phyloP scores from a whole-genome alignment of 2,329 filamentous ascomycete species.

The Beauveria brongniartii region DNA sequence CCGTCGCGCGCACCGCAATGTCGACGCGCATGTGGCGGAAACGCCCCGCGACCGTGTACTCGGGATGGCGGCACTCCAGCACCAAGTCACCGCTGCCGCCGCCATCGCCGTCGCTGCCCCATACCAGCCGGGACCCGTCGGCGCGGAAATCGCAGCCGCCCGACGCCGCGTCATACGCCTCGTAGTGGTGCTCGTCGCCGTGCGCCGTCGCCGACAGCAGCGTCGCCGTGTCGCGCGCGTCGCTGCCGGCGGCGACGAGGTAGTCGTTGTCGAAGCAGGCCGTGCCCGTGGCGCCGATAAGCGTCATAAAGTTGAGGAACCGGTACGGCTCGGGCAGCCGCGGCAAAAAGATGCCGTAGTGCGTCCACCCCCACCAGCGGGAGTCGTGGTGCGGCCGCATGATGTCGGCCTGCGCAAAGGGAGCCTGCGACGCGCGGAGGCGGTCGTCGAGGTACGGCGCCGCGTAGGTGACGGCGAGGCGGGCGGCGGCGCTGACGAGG shows the following conservation, averaged over 20 bases:
- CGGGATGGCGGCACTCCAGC: not conserved
- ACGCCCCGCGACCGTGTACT: not conserved
- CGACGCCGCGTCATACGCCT: not conserved
- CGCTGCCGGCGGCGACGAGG: not conserved
- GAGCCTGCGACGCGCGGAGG: not conserved
- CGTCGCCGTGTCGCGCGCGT: not conserved
- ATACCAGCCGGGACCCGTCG: not conserved
- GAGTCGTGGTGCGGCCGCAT: not conserved
- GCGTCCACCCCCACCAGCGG: not conserved
- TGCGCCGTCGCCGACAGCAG: not conserved
- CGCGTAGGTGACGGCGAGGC: not conserved
- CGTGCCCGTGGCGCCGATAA: not conserved
- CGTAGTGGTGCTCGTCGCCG: not conserved
- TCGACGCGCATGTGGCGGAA: not conserved
- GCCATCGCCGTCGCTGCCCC: not conserved
- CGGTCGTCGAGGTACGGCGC: not conserved
- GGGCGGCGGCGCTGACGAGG: not conserved
- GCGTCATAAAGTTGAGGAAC: not conserved
- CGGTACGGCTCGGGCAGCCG: not conserved
- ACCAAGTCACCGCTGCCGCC: not conserved
- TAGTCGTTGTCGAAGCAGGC: not conserved
- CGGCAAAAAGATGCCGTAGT: not conserved
- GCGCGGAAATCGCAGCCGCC: not conserved
- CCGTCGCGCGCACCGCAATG: not conserved
- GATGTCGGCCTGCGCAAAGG: not conserved